Conservation (phyloP, 1,284 basidiomycete genomes). For the Pisolithus thermaeus region DNA sequence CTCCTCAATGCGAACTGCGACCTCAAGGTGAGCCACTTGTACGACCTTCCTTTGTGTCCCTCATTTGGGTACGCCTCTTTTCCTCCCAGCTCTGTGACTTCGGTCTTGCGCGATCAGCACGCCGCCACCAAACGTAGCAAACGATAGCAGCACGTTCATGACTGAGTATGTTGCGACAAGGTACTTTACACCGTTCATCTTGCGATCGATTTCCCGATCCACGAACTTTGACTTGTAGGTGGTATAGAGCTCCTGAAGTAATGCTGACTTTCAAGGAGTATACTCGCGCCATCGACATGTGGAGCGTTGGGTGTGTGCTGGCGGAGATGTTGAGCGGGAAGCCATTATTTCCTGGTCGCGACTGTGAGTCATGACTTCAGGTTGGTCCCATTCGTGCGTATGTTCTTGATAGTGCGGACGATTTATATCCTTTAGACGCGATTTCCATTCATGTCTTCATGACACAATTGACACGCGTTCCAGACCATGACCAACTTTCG, state of each 20-base stretch:
- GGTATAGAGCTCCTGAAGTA: slow-evolving; percentile 93
- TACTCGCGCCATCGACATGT: slow-evolving; percentile 88
- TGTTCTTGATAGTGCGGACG: too few relatives aligned
- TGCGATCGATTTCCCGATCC: neutral
- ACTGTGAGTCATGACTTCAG: slow-evolving; percentile 43
- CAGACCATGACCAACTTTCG: slow-evolving; percentile 86
- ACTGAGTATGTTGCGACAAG: slow-evolving; percentile 91
- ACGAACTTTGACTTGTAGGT: slow-evolving; percentile 41
- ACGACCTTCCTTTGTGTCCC: slow-evolving; percentile 6
- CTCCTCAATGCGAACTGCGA: slow-evolving; percentile 94
- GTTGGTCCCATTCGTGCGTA: too few relatives aligned
- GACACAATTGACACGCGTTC: neutral
- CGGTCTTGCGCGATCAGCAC: slow-evolving; percentile 81
- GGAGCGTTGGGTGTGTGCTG: slow-evolving; percentile 90
- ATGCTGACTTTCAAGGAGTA: slow-evolving; percentile 97
- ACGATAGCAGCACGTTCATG: slow-evolving; percentile 87
- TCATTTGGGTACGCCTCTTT: neutral
- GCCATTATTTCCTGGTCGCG: slow-evolving; percentile 86
- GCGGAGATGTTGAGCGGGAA: slow-evolving; percentile 92
- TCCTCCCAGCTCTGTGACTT: slow-evolving; percentile 78
- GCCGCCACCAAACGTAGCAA: slow-evolving; percentile 76
- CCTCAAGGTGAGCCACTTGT: slow-evolving; percentile 58
- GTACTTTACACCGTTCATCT: slow-evolving; percentile 26
- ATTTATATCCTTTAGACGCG: slow-evolving; percentile 2
- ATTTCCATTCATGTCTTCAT: slow-evolving; percentile 1